These are phyloP conservation scores for Diaporthe capsici DNA, from an alignment of 2,329 filamentous ascomycete genomes.

Conservation along the genomic window DNA sequence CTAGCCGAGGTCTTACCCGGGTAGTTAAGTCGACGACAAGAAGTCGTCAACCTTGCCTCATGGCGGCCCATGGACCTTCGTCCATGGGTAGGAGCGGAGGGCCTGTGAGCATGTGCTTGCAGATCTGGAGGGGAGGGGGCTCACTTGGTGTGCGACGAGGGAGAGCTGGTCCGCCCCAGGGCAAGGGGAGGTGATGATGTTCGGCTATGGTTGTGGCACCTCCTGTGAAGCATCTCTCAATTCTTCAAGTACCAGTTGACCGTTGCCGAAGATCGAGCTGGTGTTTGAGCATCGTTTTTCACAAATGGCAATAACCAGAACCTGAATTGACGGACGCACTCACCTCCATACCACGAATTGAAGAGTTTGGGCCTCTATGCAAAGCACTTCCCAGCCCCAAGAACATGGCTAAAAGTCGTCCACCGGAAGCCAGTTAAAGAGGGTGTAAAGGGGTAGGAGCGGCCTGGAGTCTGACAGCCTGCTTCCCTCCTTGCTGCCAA, in stretches of 20 bases:
- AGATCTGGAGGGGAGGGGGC: neutral
- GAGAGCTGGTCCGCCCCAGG: neutral
- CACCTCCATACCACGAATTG: too few relatives aligned
- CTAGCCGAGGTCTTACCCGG: neutral
- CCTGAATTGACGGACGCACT: too few relatives aligned
- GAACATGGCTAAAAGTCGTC: neutral
- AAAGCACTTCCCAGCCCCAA: neutral
- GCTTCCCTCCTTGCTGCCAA: neutral
- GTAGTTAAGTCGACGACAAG: neutral
- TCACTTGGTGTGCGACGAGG: neutral
- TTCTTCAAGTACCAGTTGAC: neutral
- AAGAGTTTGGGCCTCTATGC: neutral
- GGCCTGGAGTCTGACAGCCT: neutral
- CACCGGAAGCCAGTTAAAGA: neutral
- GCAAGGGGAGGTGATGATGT: neutral
- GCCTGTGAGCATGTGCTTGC: neutral
- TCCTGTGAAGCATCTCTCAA: neutral
- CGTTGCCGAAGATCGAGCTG: neutral
- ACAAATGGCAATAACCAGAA: neutral
- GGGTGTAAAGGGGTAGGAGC: neutral
- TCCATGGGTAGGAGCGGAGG: neutral
- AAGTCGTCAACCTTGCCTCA: neutral
- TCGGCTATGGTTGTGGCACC: neutral
- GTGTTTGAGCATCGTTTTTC: neutral
- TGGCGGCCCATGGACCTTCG: neutral